Evolutionary conservation across 306 rosid species (phyloP).

Genomic region (Cucumis cinereus): DNA sequence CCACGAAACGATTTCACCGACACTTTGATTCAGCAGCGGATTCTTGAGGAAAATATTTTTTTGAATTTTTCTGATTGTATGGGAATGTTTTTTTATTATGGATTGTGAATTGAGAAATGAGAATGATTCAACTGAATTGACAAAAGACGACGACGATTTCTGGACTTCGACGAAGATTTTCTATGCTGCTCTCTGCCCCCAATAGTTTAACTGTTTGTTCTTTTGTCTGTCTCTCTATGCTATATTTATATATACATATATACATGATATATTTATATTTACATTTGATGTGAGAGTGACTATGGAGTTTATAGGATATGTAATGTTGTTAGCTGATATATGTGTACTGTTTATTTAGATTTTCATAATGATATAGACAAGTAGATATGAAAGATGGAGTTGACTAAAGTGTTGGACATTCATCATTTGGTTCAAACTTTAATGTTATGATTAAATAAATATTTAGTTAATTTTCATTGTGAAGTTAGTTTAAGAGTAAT

Average conservation of each 20-base stretch:
- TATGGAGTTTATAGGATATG: not conserved
- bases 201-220: constrained; percentile 3
- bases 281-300: not conserved
- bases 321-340: no score
- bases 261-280: no score
- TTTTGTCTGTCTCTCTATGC: constrained; percentile 3
- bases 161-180: no score
- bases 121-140: no score
- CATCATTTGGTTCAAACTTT: not conserved
- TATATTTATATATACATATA: no score
- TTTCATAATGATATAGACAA: not conserved
- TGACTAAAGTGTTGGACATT: not conserved
- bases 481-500: not conserved
- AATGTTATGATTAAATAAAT: not conserved
- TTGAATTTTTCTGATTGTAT: no score
- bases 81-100: no score
- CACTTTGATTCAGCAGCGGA: no score
- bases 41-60: no score
- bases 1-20: no score
- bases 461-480: not conserved
- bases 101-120: no score
- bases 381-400: not conserved
- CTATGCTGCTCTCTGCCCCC: constrained; percentile 13
- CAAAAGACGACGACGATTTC: no score
- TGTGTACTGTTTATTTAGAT: not conserved